These are phyloP conservation scores for Hypoxylon fuscum DNA, from an alignment of 495 filamentous ascomycete genomes.

Conservation along the genomic window DNA sequence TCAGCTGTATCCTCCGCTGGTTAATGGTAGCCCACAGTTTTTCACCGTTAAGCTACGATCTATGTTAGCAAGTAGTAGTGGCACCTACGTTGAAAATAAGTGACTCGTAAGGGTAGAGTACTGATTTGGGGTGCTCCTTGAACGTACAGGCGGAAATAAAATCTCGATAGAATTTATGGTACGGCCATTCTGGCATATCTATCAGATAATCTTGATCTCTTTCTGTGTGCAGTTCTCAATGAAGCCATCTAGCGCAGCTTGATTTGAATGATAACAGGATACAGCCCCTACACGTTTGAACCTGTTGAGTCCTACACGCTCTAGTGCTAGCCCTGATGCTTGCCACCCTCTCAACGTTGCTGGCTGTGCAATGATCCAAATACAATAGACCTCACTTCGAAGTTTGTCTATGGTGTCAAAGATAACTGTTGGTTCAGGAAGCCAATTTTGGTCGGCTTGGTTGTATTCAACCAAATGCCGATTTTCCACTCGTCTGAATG, in stretches of 20 bases:
- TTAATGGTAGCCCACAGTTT: too few species aligned
- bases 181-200: too few species aligned
- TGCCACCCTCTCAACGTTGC: conserved; percentile 4
- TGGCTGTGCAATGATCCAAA: conserved; percentile 8
- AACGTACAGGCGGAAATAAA: too few species aligned
- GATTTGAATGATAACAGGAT: neutral
- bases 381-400: neutral
- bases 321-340: conserved; percentile 5
- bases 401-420: conserved; percentile 5
- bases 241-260: neutral
- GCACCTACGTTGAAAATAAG: too few species aligned
- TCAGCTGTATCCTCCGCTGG: too few species aligned
- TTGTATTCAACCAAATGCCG: neutral
- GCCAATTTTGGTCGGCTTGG: neutral
- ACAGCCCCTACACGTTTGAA: conserved; percentile 6
- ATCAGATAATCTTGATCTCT: conserved; percentile 1
- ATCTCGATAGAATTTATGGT: too few species aligned
- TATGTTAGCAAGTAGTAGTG: too few species aligned
- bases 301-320: neutral
- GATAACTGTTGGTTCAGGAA: neutral
- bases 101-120: too few species aligned
- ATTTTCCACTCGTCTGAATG: neutral
- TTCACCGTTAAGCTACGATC: too few species aligned
- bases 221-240: neutral
- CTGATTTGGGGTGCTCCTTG: too few species aligned